Percentiles rank a stretch among this genome's conserved stretches.
phyloP scores from a whole-genome alignment of 176 grass and related monocot genomes.

The Juncus effusus region DNA sequence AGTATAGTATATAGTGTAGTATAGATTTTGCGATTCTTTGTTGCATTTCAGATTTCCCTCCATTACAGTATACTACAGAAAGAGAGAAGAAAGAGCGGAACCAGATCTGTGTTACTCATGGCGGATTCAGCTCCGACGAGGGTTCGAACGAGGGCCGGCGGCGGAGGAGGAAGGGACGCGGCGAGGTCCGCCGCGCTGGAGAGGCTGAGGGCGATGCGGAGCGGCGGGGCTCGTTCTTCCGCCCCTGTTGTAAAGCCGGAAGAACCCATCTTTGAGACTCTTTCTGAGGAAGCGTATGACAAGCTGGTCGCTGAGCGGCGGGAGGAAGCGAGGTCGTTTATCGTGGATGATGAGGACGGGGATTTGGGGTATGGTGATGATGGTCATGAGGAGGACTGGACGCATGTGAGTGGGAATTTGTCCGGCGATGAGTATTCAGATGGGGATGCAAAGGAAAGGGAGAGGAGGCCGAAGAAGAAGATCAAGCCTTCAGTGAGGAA shows the following conservation, averaged over 20 bases:
- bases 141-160: conserved; percentile 41
- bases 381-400: conserved; percentile 95
- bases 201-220: conserved; percentile 46
- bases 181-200: conserved; percentile 59
- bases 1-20: no score
- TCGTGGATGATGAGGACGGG: conserved; percentile 89
- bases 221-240: conserved; percentile 32
- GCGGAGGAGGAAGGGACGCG: conserved; percentile 36
- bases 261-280: conserved; percentile 85
- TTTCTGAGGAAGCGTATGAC: conserved; percentile 73
- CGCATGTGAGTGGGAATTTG: conserved; percentile 39
- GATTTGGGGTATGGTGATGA: conserved; percentile 87
- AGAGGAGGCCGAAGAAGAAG: conserved; percentile 55
- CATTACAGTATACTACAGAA: not conserved
- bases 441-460: conserved; percentile 20
- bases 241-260: conserved; percentile 54
- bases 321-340: conserved; percentile 54
- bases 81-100: not conserved
- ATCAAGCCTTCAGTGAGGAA: conserved; percentile 44
- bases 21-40: no score
- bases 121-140: conserved; percentile 37
- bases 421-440: conserved; percentile 68
- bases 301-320: conserved; percentile 74
- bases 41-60: not conserved
- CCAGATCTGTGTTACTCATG: conserved; percentile 1